Evolutionary conservation across 371 early-diverging fungal genomes (phyloP), one percentile per base, ranked within the genome.

Genomic region (Saksenaea oblongispora): DNA sequence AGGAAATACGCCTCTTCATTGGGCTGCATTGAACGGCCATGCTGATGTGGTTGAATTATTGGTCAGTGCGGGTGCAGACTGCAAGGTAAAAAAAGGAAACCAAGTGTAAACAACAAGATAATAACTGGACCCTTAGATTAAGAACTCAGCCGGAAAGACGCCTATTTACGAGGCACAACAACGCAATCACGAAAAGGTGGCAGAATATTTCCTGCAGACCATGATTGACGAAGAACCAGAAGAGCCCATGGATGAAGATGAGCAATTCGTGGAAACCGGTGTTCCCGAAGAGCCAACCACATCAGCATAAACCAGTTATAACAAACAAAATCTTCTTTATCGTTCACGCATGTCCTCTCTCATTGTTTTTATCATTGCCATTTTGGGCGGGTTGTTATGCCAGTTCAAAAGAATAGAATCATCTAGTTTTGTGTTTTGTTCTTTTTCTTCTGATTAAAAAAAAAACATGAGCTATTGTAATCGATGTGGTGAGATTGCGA

Each of bases 11-110:
- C 84, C 95, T 22, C 80, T 95, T 54, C 95, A 95, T 71, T 94
- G 94, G 94, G 92, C 93, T 44, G 90, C 93, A 7, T 72, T 93
- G 31, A 95, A 93, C 72, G 94, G 95, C 5, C 88, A 92, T 54
- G 62, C 76, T 61, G 84, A 86, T 58, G 81, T 83, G 17, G 92
- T 90, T 9, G 73, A 89, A 67, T 7, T 76, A 34, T 69, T 95
- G 62, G 78, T 90, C 13, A 68, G 72, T 22, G 61, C 59, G 9
- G 95, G 83, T 51, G 87, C 82, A 34, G 83, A 89, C 64, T 83
- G 83, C 64, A 84, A 83, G 81, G 88, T 90, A 87, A 64, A 36
- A 39, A 64, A 13, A 57, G 37, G 15, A 57, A 26, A n/a, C 36
- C 1, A 2, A 39, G n/a, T 5, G 15, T 39, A 14, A n/a, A n/a